Evolutionary conservation across 352 stramenopile genomes (phyloP).

Genomic region (Globisporangium orthogonon): DNA sequence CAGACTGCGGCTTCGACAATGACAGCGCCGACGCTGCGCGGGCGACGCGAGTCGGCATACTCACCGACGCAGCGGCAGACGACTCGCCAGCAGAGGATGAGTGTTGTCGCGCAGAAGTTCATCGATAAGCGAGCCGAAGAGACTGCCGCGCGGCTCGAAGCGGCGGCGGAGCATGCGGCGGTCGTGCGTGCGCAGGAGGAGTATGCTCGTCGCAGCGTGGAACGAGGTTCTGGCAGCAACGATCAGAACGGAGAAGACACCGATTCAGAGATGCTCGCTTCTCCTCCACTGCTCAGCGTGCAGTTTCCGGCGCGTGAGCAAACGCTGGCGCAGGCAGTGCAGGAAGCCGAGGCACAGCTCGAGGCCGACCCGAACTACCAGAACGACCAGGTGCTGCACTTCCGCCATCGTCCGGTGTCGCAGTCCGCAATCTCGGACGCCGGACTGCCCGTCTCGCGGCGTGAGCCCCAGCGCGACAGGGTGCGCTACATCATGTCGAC

Average conservation of each 20-base stretch:
- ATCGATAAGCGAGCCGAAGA: slow-evolving; percentile 19
- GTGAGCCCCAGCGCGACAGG: slow-evolving; percentile 27
- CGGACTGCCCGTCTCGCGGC: slow-evolving; percentile 20
- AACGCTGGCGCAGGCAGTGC: slow-evolving; percentile 22
- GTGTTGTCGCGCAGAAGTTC: slow-evolving; percentile 14
- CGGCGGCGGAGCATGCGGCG: not conserved
- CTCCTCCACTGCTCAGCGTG: slow-evolving; percentile 12
- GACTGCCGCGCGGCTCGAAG: not conserved
- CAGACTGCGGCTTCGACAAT: slow-evolving; percentile 17
- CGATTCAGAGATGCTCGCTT: not conserved
- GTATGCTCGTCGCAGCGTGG: not conserved
- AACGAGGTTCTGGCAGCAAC: not conserved
- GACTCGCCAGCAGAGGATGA: slow-evolving; percentile 4
- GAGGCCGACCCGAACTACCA: not conserved
- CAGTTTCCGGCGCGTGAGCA: slow-evolving; percentile 21
- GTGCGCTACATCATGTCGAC: slow-evolving; percentile 75
- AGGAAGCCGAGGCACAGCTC: slow-evolving; percentile 20
- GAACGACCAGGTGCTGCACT: slow-evolving; percentile 41
- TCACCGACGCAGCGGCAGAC: not conserved
- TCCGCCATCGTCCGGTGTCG: slow-evolving; percentile 43
- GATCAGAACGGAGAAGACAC: not conserved
- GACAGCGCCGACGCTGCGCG: slow-evolving; percentile 11
- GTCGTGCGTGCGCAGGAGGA: slow-evolving; percentile 4
- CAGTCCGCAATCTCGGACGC: slow-evolving; percentile 30
- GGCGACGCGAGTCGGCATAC: slow-evolving; percentile 4